Evolutionary conservation across 2,329 filamentous ascomycete genomes (phyloP), one percentile per base, ranked within the genome.

Genomic region (Fusarium redolens): DNA sequence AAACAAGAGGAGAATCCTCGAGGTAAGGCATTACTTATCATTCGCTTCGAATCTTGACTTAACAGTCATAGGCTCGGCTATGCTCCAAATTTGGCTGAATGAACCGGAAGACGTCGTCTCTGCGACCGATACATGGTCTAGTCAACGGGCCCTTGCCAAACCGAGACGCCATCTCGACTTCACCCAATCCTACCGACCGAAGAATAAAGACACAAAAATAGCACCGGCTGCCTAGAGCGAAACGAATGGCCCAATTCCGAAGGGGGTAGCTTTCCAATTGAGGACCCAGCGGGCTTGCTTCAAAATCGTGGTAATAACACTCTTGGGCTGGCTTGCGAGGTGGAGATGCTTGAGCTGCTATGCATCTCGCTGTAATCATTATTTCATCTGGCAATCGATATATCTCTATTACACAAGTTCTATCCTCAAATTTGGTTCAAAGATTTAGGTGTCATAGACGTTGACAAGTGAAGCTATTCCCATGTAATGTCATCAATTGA

Each of bases 211-310:
- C 0, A 3, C 13, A 5, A 4, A 52, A 22, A 14, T 4, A 5
- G 35, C 45, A 28, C 12, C 47, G 1, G 51, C 31, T 17, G 40
- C 40, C 0, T 67, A 35, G 40, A 7, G 1, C 10, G 0, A 4
- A n/a, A 12, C 0, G 0, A 2, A 2, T 6, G 1, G 1, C 2
- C 0, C 7, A 13, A 13, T 9, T 4, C 11, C 1, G 17, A 9
- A 12, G 4, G 8, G 2, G 1, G 7, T 5, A 20, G 7, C 5
- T 10, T 3, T 9, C 5, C 8, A 40, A 12, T 30, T 17, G 8
- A 38, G 18, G 6, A 15, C 6, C 6, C 7, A n/a, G 22, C 0
- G 3, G 1, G 14, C 18, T 54, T 31, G 18, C 35, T n/a, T 20
- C 4, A 22, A 2, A 7, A 3, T 33, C 14, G 1, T 17, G 18